These are phyloP conservation scores for Phaffomyces antillensis DNA, from an alignment of 805 yeast genomes.

Conservation along the genomic window DNA sequence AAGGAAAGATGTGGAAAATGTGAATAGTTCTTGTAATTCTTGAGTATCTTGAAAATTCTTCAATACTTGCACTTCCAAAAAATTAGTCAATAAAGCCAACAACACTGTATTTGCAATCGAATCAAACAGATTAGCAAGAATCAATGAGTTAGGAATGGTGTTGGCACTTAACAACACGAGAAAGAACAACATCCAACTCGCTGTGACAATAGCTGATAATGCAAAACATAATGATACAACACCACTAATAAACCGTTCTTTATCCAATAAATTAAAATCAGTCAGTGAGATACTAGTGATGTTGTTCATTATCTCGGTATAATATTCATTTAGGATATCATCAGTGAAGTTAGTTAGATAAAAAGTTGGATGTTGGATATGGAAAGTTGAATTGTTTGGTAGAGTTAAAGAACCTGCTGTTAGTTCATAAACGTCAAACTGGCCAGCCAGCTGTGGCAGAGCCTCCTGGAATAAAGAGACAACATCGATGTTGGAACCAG, in stretches of 20 bases:
- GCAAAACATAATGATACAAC: constrained; percentile 41
- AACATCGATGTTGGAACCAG: not conserved
- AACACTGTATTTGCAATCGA: constrained; percentile 49
- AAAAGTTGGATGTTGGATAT: constrained; percentile 31
- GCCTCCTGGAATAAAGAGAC: constrained; percentile 2
- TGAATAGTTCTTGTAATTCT: constrained; percentile 32
- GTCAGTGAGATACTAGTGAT: not conserved
- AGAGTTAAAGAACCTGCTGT: constrained; percentile 12
- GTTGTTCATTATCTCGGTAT: constrained; percentile 7
- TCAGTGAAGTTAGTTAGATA: constrained; percentile 42
- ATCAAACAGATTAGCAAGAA: constrained; percentile 48
- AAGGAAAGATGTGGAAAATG: constrained; percentile 30
- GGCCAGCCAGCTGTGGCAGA: constrained; percentile 8
- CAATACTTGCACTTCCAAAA: constrained; percentile 43
- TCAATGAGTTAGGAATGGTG: constrained; percentile 51
- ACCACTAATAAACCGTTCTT: constrained; percentile 32
- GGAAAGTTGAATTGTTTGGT: not conserved
- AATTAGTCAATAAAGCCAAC: constrained; percentile 37
- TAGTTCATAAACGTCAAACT: constrained; percentile 17
- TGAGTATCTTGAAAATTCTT: constrained; percentile 46
- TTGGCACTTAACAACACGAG: constrained; percentile 48
- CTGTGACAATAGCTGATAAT: constrained; percentile 47
- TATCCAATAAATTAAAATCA: constrained; percentile 9
- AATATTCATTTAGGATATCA: not conserved
- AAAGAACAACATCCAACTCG: constrained; percentile 65